Evolutionary conservation across 2,329 filamentous ascomycete genomes (phyloP).

Genomic region (Clarireedia sp.): DNA sequence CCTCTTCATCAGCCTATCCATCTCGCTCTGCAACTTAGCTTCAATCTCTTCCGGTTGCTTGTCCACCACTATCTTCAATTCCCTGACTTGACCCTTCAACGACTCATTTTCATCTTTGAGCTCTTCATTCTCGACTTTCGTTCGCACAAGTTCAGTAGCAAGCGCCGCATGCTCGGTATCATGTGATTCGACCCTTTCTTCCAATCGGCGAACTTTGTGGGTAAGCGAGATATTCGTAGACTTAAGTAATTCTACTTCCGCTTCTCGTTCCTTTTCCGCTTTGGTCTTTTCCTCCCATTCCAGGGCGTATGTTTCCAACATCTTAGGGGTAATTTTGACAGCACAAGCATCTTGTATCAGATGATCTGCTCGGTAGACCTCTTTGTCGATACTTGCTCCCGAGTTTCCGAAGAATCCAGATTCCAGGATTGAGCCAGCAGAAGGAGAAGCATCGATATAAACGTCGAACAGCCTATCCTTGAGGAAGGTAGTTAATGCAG

Average conservation of each 20-base stretch:
- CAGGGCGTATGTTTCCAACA: slow-evolving; percentile 67
- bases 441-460: slow-evolving; percentile 91
- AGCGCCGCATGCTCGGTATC: slow-evolving; percentile 87
- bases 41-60: slow-evolving; percentile 87
- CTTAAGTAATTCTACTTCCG: slow-evolving; percentile 69
- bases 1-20: slow-evolving; percentile 84
- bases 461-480: slow-evolving; percentile 94
- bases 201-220: slow-evolving; percentile 73
- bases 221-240: slow-evolving; percentile 58
- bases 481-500: slow-evolving; percentile 76
- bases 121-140: slow-evolving; percentile 89
- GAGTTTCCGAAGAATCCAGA: slow-evolving; percentile 96
- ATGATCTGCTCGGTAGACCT: slow-evolving; percentile 89
- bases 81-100: slow-evolving; percentile 73
- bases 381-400: slow-evolving; percentile 82
- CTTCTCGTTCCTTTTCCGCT: slow-evolving; percentile 73
- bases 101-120: slow-evolving; percentile 85
- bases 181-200: slow-evolving; percentile 79
- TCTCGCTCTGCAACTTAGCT: slow-evolving; percentile 69
- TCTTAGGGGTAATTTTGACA: slow-evolving; percentile 74
- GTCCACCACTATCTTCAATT: slow-evolving; percentile 80
- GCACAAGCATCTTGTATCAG: slow-evolving; percentile 89
- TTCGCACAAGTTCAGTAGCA: slow-evolving; percentile 82
- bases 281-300: slow-evolving; percentile 92
- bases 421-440: slow-evolving; percentile 85